phyloP scores from a whole-genome alignment of 331 rosid genomes.

The Acacia concinna region DNA sequence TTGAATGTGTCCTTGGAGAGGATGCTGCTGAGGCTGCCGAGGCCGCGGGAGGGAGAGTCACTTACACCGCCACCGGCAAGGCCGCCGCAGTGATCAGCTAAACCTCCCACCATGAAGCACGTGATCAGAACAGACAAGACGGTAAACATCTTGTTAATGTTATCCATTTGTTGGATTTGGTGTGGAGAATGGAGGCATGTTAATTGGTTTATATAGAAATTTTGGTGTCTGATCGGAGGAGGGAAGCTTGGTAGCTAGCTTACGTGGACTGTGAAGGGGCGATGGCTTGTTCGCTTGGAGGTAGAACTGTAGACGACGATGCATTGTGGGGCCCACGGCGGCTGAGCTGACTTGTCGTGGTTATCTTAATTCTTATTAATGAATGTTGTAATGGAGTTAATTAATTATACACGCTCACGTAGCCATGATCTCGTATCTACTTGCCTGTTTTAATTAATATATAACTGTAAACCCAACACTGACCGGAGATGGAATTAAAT shows the following conservation, averaged over 20 bases:
- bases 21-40: neutral
- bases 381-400: neutral
- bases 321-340: neutral
- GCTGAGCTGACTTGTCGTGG: neutral
- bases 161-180: neutral
- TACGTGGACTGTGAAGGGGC: neutral
- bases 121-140: neutral
- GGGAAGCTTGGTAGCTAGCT: no score
- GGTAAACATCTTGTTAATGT: conserved; percentile 7
- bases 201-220: no score
- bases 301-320: no score
- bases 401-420: no score
- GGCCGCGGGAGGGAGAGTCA: conserved; percentile 49
- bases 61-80: neutral
- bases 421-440: neutral
- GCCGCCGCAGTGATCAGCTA: conserved; percentile 53
- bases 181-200: neutral
- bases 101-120: neutral
- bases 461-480: no score
- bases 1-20: conserved; percentile 38
- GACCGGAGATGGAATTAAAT: no score
- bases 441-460: no score
- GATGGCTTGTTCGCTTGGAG: neutral
- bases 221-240: no score
- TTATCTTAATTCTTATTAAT: neutral